Evolutionary conservation across 768 basidiomycete species (phyloP), one percentile per base, ranked within the genome.

Genomic region (Rickenella mellea): DNA sequence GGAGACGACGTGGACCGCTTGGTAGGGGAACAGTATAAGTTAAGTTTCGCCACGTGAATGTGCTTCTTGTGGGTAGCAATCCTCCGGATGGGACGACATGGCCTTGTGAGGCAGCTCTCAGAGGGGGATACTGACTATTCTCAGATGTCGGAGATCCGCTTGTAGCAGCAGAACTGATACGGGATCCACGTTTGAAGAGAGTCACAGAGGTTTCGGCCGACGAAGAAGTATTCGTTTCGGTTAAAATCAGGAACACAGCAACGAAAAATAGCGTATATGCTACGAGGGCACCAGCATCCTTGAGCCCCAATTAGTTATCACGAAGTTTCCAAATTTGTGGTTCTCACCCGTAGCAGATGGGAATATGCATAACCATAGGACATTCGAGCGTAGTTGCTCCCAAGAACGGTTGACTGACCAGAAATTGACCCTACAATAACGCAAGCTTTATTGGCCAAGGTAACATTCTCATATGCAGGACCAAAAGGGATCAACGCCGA

Each of bases 1-100:
- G 65, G 2, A 90, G 66, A 21, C 59, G 61, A 27, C 73, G 63
- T 35, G 55, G 46, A 5, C 71, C 74, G 3, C 67, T 68, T 2
- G 61, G 46, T 12, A 78, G 65, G 1, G 71, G 66, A 0, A 91
- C 78, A 25, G 70, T 71, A 55, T 91, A 93, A 42, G 67, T 64
- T 36, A 89, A 48, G 46, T 77, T 65, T 40, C 78, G 70, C 86
- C 87, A 96, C 1, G 90, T 86, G 61, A 96, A 92, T 6, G 80
- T 70, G 49, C 81, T 70, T 17, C 57, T 66, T 68, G 55, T 57
- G 39, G 40, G 45, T 11, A 14, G 20, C n/a, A 24, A 22, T 2
- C 5, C 24, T 9, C 33, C 19, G 19, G 24, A 19, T 49, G 66
- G 63, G 33, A 55, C 60, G 39, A 54, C 54, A 2, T n/a, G 24